Conservation (phyloP, 2,329 filamentous ascomycete genomes). For the Didymella segeticola region DNA sequence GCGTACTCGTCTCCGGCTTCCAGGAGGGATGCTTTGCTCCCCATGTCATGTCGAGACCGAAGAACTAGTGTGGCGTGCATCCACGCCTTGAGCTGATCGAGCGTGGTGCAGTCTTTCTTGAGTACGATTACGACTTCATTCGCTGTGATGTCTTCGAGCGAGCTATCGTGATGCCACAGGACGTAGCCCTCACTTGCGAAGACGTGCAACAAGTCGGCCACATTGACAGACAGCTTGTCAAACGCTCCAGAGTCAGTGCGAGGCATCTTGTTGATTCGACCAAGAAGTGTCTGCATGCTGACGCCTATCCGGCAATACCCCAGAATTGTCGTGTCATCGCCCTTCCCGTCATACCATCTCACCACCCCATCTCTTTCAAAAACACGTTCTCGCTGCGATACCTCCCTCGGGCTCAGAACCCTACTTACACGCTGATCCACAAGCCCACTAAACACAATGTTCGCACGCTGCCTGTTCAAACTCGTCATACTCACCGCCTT, state of each 20-base stretch:
- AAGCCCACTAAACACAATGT: constrained; percentile 71
- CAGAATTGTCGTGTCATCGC: constrained; percentile 45
- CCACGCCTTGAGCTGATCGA: constrained; percentile 67
- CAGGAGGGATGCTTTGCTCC: neutral
- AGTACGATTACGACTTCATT: constrained; percentile 64
- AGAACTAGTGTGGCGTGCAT: constrained; percentile 64
- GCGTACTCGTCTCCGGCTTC: neutral
- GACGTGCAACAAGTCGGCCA: constrained; percentile 57
- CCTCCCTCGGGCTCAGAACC: constrained; percentile 69
- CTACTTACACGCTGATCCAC: constrained; percentile 54
- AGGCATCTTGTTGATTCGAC: constrained; percentile 36
- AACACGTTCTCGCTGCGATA: constrained; percentile 65
- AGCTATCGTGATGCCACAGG: constrained; percentile 58
- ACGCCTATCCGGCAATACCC: constrained; percentile 64
- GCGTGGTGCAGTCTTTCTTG: constrained; percentile 62
- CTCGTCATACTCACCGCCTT: constrained; percentile 81
- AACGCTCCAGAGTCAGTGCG: constrained; percentile 36
- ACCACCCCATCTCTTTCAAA: constrained; percentile 72
- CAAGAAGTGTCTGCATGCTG: constrained; percentile 48
- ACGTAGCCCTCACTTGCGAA: constrained; percentile 65
- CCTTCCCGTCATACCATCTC: constrained; percentile 52
- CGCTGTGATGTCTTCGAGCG: constrained; percentile 23
- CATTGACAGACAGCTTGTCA: constrained; percentile 44
- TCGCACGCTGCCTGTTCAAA: constrained; percentile 85
- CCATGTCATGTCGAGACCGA: too few relatives aligned